phyloP scores from a whole-genome alignment of 108 stramenopile genomes.

The Skeletonema marinoi region DNA sequence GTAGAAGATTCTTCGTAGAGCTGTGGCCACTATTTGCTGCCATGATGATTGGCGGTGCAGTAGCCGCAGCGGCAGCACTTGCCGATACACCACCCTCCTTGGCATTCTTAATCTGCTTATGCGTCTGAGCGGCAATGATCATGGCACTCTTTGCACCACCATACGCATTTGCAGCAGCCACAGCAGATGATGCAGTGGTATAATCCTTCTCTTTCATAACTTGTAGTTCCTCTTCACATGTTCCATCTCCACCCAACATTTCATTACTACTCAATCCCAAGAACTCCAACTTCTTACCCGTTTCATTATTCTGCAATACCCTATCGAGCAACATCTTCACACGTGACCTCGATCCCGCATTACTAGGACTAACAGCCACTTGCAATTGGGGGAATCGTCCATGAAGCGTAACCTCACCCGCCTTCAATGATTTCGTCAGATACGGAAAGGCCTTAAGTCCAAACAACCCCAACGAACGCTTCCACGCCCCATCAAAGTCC shows the following conservation, averaged over 20 bases:
- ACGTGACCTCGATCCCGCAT: constrained; percentile 25
- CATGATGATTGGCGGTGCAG: constrained; percentile 4
- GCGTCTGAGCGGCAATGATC: constrained; percentile 46
- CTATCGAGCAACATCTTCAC: constrained; percentile 35
- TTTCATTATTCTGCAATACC: constrained; percentile 41
- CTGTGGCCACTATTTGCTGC: background rate
- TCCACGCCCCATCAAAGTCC: constrained; percentile 27
- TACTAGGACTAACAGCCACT: constrained; percentile 36
- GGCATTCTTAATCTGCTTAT: constrained; percentile 61
- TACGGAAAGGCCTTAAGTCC: constrained; percentile 56
- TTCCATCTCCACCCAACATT: constrained; percentile 48
- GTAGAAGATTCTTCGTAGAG: constrained; percentile 3
- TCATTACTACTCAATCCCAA: constrained; percentile 46
- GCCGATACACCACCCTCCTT: constrained; percentile 56
- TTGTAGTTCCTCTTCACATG: constrained; percentile 26
- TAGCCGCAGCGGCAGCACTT: constrained; percentile 7
- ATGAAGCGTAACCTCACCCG: constrained; percentile 49
- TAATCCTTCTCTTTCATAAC: background rate
- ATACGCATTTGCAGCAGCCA: background rate
- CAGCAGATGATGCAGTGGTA: background rate
- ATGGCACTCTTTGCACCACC: constrained; percentile 35
- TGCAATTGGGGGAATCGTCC: constrained; percentile 51
- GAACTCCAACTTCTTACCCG: constrained; percentile 49
- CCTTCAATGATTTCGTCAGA: constrained; percentile 44
- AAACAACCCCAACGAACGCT: constrained; percentile 42